Base-by-base conservation (phyloP, 495 filamentous ascomycete species). In the Hypoxylon fuscum region DNA sequence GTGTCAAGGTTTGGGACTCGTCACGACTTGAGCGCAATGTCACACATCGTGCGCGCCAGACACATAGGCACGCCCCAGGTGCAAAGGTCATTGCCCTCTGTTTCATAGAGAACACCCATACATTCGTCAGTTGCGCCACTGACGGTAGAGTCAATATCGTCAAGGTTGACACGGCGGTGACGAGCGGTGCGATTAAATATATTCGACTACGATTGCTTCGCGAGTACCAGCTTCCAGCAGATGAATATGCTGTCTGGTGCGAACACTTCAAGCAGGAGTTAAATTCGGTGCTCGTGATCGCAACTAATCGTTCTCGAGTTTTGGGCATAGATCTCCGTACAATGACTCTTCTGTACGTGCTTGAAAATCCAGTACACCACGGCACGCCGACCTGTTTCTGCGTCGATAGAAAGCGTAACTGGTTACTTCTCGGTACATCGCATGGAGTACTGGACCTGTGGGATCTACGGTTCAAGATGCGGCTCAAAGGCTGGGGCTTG, bases 311-410 rank as follows among this genome's bases (percentile, higher is more conserved):
- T 42, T 93, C 88, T 48, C 87, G 87, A 49, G 78, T 99, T 32
- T 61, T 95, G 5, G 94, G 92, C 1, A 76, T 99, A 15, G 94
- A 98, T 69, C 83, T 99, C 51, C 85, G 94, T 25, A 91, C 87
- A 38, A 98, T 98, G 93, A 77, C 84, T 9, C 78, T 91, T 17
- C 71, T 96, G 14, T 99, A 89, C 66, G 82, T 84, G 3, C 77
- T 99, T 20, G 85, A 90, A 37, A 99, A 97, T 50, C 93, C 96
- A 2, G 87, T 96, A 8, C 90, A 96, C 68, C 96, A 98, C 72
- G 96, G 96, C 23, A 93, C 90, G 1, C 92, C 91, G 5, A 98
- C 91, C 2, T 95, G 91, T 55, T 98, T 99, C 75, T 94, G 90
- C 73, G 78, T 94, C 25, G 91, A 97, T 64, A 79, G 86, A 21